Conservation (phyloP, 2,329 filamentous ascomycete species). For the Sphaerostilbella broomeana region DNA sequence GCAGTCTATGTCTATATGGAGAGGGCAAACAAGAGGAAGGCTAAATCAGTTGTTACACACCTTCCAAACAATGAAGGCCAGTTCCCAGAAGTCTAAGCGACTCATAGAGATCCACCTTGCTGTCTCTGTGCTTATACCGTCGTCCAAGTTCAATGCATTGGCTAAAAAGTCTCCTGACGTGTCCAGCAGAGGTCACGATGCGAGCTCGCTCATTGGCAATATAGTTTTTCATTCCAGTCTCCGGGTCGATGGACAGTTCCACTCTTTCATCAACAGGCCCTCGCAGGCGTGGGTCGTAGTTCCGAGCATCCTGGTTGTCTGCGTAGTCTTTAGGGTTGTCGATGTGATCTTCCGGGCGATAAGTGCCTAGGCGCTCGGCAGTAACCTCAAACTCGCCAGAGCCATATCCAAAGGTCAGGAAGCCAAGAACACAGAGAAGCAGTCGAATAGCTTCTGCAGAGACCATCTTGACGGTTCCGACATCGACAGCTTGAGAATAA, state of each 20-base stretch:
- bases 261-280: conserved; percentile 71
- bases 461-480: conserved; percentile 85
- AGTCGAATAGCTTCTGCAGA: conserved; percentile 87
- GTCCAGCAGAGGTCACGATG: conserved; percentile 74
- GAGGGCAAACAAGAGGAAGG: too few species aligned
- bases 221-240: conserved; percentile 83
- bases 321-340: conserved; percentile 84
- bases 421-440: conserved; percentile 80
- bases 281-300: conserved; percentile 75
- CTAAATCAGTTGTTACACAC: conserved; percentile 39
- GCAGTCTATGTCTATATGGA: too few species aligned
- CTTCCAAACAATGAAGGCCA: conserved; percentile 81
- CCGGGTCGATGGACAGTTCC: conserved; percentile 71
- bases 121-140: conserved; percentile 53
- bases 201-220: conserved; percentile 76
- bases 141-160: conserved; percentile 75
- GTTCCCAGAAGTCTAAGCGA: conserved; percentile 81
- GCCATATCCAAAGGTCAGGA: conserved; percentile 81
- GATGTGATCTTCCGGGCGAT: conserved; percentile 69
- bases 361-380: conserved; percentile 73
- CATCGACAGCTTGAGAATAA: conserved; percentile 90
- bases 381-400: conserved; percentile 82
- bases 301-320: conserved; percentile 76
- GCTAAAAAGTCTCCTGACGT: conserved; percentile 67
- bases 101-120: conserved; percentile 72